A percentile compares a stretch with the other conserved stretches of the same genome.
These are phyloP conservation scores for Wickerhamiella sergipiensis DNA, from an alignment of 805 yeast species.

Conservation along the genomic window DNA sequence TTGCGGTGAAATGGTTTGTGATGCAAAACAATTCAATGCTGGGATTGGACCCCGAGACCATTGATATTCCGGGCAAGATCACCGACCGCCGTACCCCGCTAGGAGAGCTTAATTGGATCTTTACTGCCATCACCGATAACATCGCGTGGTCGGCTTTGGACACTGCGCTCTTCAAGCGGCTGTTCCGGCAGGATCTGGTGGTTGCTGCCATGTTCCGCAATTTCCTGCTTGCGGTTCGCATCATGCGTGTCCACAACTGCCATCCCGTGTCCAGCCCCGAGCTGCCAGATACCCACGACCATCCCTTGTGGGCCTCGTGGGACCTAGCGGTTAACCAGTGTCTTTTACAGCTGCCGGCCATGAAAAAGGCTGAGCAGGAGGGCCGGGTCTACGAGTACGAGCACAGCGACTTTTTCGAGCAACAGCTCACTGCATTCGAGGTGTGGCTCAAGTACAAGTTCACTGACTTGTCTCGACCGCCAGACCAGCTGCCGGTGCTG, in stretches of 20 bases:
- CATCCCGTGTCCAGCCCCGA: conserved; percentile 93
- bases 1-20: conserved; percentile 81
- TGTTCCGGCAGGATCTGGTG: conserved; percentile 90
- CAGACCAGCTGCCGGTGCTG: conserved; percentile 90
- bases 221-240: conserved; percentile 78
- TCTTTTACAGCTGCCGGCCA: conserved; percentile 35
- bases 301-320: conserved; percentile 97
- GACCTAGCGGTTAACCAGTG: conserved; percentile 94
- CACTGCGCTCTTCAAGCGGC: conserved; percentile 71
- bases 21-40: conserved; percentile 35
- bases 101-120: conserved; percentile 95
- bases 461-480: conserved; percentile 69
- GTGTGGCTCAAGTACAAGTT: conserved; percentile 83
- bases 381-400: conserved; percentile 43
- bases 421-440: conserved; percentile 90
- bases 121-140: conserved; percentile 94
- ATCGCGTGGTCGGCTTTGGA: conserved; percentile 94
- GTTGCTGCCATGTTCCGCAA: conserved; percentile 93
- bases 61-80: conserved; percentile 76
- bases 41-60: conserved; percentile 25
- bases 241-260: conserved; percentile 86
- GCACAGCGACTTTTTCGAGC: conserved; percentile 90
- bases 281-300: conserved; percentile 68
- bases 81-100: conserved; percentile 90
- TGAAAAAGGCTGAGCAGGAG: conserved; percentile 24